Evolutionary conservation across 179 eudicot genomes (phyloP).

Genomic region (Beta lomatogona): DNA sequence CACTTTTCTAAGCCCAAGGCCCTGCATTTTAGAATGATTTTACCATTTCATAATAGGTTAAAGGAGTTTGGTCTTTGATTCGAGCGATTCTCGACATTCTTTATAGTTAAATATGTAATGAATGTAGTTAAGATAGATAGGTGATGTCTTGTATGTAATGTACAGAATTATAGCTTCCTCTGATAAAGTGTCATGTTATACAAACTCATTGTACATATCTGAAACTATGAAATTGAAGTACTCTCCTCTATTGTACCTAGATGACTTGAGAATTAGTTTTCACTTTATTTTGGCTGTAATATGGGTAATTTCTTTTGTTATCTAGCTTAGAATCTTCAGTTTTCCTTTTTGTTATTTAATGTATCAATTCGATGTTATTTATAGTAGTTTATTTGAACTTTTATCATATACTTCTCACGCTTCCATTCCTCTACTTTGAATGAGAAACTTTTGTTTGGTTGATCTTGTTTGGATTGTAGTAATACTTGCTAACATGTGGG

Average conservation of each 20-base stretch:
- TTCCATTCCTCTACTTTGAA: too few relatives aligned
- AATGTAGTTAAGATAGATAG: constrained; percentile 1
- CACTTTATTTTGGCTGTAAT: not conserved
- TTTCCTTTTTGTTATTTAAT: too few relatives aligned
- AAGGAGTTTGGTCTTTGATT: not conserved
- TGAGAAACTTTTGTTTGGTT: too few relatives aligned
- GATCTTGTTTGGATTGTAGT: too few relatives aligned
- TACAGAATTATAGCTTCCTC: constrained; percentile 13
- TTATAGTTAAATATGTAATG: not conserved
- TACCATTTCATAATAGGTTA: not conserved
- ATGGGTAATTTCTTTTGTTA: too few relatives aligned
- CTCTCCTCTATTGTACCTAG: too few relatives aligned
- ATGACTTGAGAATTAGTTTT: not conserved
- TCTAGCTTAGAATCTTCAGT: too few relatives aligned
- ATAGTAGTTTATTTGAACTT: too few relatives aligned
- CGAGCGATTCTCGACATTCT: not conserved
- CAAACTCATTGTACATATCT: not conserved
- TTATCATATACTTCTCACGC: too few relatives aligned
- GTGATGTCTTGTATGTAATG: constrained; percentile 11
- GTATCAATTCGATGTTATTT: too few relatives aligned
- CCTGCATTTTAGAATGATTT: not conserved
- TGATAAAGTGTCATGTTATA: not conserved
- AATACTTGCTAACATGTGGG: too few relatives aligned
- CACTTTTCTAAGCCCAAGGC: not conserved
- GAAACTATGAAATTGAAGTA: not conserved